Percentiles rank a stretch among this genome's conserved stretches.
Evolutionary conservation across 2,329 filamentous ascomycete genomes (phyloP).

Genomic region (Microdochium nivale): DNA sequence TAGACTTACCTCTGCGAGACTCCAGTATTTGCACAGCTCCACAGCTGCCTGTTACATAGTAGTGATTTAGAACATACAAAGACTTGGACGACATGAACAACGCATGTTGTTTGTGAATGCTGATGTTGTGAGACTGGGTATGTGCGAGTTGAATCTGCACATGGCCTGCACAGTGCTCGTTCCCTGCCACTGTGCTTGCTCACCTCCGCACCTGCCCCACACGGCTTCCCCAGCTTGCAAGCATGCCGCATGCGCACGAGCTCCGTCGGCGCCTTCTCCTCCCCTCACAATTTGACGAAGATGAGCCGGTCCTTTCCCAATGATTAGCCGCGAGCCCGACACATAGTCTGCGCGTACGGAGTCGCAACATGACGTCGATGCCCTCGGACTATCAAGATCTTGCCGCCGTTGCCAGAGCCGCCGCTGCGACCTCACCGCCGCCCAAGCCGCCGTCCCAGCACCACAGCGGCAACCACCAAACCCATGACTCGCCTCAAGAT

Average conservation of each 20-base stretch:
- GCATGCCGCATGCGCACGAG: not conserved
- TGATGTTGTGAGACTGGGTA: too few species aligned
- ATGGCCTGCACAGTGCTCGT: too few species aligned
- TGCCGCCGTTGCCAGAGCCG: not conserved
- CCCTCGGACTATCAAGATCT: not conserved
- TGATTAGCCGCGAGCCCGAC: not conserved
- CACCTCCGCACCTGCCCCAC: not conserved
- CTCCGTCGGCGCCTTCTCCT: not conserved
- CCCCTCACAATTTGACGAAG: not conserved
- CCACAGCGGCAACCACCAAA: not conserved
- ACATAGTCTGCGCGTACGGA: not conserved
- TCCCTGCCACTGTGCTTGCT: not conserved
- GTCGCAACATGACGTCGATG: not conserved
- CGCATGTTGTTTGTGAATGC: too few species aligned
- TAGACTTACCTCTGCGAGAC: too few species aligned
- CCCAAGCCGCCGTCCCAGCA: not conserved
- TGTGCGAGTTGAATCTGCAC: too few species aligned
- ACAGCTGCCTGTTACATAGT: too few species aligned
- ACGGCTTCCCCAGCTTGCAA: not conserved
- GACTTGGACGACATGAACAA: too few species aligned
- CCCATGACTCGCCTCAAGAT: not conserved
- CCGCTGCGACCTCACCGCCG: not conserved
- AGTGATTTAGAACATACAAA: too few species aligned
- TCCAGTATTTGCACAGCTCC: too few species aligned
- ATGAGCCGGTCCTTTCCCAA: conserved; percentile 1